A percentile compares a stretch with the other conserved stretches of the same genome.
phyloP scores from a whole-genome alignment of 1,139 yeast genomes.

The Geotrichum phurueaensis region DNA sequence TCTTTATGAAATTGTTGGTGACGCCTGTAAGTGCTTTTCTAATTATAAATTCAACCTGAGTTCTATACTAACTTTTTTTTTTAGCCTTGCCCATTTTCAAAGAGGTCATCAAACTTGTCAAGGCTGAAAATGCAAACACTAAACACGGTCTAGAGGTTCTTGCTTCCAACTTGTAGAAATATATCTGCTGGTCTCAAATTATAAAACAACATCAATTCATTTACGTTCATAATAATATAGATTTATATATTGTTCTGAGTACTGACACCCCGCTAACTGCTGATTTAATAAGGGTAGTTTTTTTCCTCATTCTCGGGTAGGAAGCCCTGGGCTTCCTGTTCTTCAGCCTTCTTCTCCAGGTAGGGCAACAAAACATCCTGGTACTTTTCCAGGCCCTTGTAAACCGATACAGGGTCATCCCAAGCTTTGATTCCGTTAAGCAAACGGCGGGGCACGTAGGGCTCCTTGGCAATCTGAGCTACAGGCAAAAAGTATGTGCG shows the following conservation, averaged over 20 bases:
- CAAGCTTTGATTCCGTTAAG: constrained; percentile 54
- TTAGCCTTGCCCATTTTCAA: constrained; percentile 20
- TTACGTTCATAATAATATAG: not conserved
- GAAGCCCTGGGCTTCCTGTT: constrained; percentile 47
- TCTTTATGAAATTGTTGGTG: constrained; percentile 38
- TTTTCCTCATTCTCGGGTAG: constrained; percentile 7
- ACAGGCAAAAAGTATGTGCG: constrained; percentile 59
- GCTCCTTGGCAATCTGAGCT: constrained; percentile 49
- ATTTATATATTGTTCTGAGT: not conserved
- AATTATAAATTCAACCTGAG: not conserved
- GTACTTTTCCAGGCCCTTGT: constrained; percentile 53
- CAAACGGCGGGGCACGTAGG: constrained; percentile 53
- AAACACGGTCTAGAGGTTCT: constrained; percentile 21
- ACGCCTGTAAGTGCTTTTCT: constrained; percentile 28
- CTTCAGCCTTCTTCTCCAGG: constrained; percentile 44
- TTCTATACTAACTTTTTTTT: not conserved
- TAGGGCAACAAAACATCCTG: constrained; percentile 51
- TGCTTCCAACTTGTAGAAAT: constrained; percentile 13
- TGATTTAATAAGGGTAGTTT: constrained; percentile 12
- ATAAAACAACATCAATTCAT: not conserved
- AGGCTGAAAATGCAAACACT: constrained; percentile 20
- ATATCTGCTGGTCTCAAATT: not conserved
- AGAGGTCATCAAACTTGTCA: constrained; percentile 22
- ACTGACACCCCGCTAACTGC: not conserved
- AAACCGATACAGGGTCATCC: constrained; percentile 53